These are phyloP conservation scores for Boletus speciosus DNA, from an alignment of 768 basidiomycete genomes.

Conservation along the genomic window DNA sequence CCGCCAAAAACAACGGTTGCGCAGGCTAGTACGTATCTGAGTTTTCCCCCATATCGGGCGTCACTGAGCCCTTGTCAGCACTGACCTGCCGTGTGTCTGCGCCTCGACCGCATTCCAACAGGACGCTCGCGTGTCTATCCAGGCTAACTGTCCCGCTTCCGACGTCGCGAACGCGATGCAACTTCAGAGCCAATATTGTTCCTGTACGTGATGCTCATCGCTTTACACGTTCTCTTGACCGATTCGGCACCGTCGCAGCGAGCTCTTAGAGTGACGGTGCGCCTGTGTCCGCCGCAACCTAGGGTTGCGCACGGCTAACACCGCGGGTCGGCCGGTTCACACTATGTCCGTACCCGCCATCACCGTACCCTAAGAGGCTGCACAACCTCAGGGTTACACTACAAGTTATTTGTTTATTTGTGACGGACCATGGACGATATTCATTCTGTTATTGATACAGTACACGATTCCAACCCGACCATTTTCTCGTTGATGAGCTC, in stretches of 20 bases:
- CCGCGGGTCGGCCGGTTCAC: not conserved
- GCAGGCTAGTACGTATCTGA: constrained; percentile 10
- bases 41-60: not conserved
- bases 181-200: constrained; percentile 34
- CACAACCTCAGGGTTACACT: not conserved
- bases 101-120: constrained; percentile 35
- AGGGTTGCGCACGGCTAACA: not conserved
- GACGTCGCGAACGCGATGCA: constrained; percentile 31
- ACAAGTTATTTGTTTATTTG: not conserved
- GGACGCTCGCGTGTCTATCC: constrained; percentile 33
- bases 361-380: not conserved
- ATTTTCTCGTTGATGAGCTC: not conserved
- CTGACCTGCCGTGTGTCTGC: constrained; percentile 40
- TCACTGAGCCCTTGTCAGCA: constrained; percentile 23
- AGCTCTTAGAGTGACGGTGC: not conserved
- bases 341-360: not conserved
- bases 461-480: not conserved
- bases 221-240: not conserved
- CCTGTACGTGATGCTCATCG: constrained; percentile 1
- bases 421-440: not conserved
- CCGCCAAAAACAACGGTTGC: constrained; percentile 4
- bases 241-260: not conserved
- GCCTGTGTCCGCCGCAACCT: not conserved
- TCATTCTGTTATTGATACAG: not conserved
- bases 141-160: constrained; percentile 27